Evolutionary conservation across 164 flowering plant genomes (phyloP), one percentile per base, ranked within the genome.

Genomic region (Aristolochia californica): DNA sequence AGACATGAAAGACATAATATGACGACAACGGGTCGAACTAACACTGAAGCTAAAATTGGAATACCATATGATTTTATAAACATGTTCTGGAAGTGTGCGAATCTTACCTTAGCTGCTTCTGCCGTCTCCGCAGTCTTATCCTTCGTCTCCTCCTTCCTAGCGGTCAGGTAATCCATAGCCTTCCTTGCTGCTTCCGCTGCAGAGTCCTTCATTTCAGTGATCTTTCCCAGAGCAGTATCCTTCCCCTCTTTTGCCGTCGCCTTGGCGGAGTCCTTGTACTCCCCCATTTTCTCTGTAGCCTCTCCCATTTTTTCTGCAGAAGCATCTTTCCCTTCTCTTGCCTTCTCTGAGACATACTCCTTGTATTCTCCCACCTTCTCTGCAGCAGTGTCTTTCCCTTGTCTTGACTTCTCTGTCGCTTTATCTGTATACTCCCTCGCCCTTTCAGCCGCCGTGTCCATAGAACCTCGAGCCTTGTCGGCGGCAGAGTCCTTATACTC

Each of bases 81-180:
- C n/a, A n/a, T n/a, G n/a, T n/a, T n/a, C n/a, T n/a, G n/a, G n/a
- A n/a, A n/a, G n/a, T n/a, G n/a, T n/a, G n/a, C n/a, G n/a, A 40
- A 40, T 16, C 27, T 20, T 24, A 45, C 60, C 48, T 57, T 57
- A 5, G 59, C 48, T 21, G 44, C 45, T 21, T 56, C 27, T 12
- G 17, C 47, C 5, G 59, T 43, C 56, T 53, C 56, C 2, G 1
- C 14, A 4, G 56, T 34, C 15, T 14, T 14, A 20, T 58, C 16
- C 21, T 53, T 77, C 0, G 70, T 53, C 59, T 84, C 91, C 49
- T 91, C 96, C 63, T 74, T 88, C 78, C 73, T 83, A 0, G 81
- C 88, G 1, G 84, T 20, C 62, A 84, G 62, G 54, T 45, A 72
- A 11, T 52, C 95, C 78, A 81, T 72, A 0, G 90, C 89, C 43